Base-by-base conservation (phyloP, 768 basidiomycete genomes). In the Ephemerocybe angulata region DNA sequence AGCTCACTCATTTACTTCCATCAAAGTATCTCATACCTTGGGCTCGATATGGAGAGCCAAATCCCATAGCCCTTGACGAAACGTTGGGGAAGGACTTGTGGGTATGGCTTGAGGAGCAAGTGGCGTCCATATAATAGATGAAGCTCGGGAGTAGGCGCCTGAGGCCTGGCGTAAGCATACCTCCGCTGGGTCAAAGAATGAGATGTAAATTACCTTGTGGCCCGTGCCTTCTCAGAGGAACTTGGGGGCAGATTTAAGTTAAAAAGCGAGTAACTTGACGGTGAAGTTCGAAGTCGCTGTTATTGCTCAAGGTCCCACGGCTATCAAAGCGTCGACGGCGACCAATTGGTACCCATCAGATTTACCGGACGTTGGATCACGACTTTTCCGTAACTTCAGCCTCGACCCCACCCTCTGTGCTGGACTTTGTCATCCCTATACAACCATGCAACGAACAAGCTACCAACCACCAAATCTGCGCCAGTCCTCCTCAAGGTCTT, bases 21-120 rank as follows among this genome's bases (percentile, higher is more conserved):
- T n/a, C n/a, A n/a, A n/a, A 72, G 70, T 72, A 69, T 51, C 58
- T 72, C 4, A 58, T 71, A 33, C 71, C 70, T 24, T 72, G 69
- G 69, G 71, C 69, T 0, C 65, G 69, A 38, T 15, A 64, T 43
- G 69, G 72, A 11, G 47, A 53, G 37, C 43, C 63, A 30, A 62
- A 58, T 12, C n/a, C 52, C 22, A 58, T 57, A 17, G 61, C 60
- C 12, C 51, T 56, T 12, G 65, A 72, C 40, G 55, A 61, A 2
- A 56, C 60, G 47, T 31, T 63, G n/a, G 67, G 59, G 12, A 55
- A 43, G 27, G 59, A 67, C 8, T 51, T 74, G 27, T 74, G 70
- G 69, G 60, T 62, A 7, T 74, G 73, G 72, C 60, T 70, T 21
- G 70, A 74, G 47, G 71, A 72, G 35, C 69, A 72, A 48, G 57